Percentiles rank a stretch among this genome's conserved stretches.
Conservation (phyloP, 1,284 basidiomycete genomes). For the Exobasidium cylindrosporum region DNA sequence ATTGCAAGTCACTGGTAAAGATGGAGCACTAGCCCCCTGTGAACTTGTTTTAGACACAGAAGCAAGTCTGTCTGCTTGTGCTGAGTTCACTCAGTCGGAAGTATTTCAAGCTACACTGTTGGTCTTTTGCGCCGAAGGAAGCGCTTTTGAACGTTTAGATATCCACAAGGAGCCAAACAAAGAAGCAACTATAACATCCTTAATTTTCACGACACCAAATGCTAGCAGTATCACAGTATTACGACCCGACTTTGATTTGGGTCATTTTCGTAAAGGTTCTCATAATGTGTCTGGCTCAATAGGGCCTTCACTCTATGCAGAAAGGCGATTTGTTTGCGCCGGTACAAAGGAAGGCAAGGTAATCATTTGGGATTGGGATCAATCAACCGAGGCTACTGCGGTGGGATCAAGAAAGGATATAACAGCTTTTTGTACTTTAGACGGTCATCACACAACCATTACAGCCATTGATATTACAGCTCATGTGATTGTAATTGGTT, state of each 20-base stretch:
- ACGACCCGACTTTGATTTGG: conserved; percentile 39
- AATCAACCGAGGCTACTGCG: background rate
- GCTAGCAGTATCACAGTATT: conserved; percentile 39
- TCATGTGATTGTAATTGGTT: conserved; percentile 34
- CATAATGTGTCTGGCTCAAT: background rate
- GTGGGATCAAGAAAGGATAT: conserved; percentile 31
- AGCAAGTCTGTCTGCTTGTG: background rate
- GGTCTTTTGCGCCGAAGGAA: background rate
- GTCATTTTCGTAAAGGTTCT: background rate
- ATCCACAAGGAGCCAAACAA: background rate
- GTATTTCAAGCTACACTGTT: background rate
- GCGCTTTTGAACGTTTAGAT: background rate
- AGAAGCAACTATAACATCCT: background rate
- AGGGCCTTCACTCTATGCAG: conserved; percentile 28
- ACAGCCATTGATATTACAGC: conserved; percentile 41
- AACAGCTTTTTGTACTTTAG: conserved; percentile 57
- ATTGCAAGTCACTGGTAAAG: background rate
- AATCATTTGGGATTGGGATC: conserved; percentile 35
- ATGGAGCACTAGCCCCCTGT: background rate
- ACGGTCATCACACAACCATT: conserved; percentile 39
- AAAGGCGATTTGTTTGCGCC: conserved; percentile 44
- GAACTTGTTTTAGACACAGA: background rate
- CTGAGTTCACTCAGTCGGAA: background rate
- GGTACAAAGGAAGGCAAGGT: conserved; percentile 44
- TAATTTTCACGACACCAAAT: conserved; percentile 32